phyloP scores from a whole-genome alignment of 2,329 filamentous ascomycete genomes.

The Clarireedia paspali region DNA sequence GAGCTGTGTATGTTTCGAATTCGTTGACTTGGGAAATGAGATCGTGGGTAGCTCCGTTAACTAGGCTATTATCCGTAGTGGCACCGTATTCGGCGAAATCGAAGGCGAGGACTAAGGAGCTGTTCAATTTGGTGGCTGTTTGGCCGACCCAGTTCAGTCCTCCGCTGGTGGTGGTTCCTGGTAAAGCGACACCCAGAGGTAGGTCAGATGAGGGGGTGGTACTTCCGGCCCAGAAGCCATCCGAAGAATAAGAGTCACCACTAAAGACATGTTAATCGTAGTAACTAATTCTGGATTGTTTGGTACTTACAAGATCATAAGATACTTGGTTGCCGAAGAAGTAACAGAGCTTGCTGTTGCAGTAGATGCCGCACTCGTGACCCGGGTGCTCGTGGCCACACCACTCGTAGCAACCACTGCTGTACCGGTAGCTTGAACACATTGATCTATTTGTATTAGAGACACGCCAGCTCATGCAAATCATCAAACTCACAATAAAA shows the following conservation, averaged over 20 bases:
- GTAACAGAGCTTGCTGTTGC: not conserved
- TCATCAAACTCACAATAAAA: not conserved
- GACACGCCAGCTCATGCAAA: too few species aligned
- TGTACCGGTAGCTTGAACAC: too few species aligned
- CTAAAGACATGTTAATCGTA: not conserved
- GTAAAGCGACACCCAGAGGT: not conserved
- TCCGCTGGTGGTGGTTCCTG: conserved; percentile 1
- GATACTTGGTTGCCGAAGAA: conserved; percentile 3
- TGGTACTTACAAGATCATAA: conserved; percentile 2
- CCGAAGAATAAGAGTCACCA: conserved; percentile 1
- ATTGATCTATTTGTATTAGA: too few species aligned
- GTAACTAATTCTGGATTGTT: not conserved
- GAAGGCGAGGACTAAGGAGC: not conserved
- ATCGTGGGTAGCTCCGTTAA: not conserved
- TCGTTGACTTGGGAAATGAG: not conserved
- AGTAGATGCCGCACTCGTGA: too few species aligned
- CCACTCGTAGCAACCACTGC: too few species aligned
- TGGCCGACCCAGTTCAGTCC: not conserved
- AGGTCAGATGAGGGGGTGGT: not conserved
- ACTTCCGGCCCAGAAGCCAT: not conserved
- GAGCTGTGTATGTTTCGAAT: not conserved
- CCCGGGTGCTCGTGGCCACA: too few species aligned
- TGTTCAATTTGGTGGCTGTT: conserved; percentile 1
- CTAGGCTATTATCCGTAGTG: not conserved
- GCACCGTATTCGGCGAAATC: conserved; percentile 5